A percentile compares a stretch with the other conserved stretches of the same genome.
phyloP scores from a whole-genome alignment of 2,329 filamentous ascomycete species.

The Trichoderma sp. region DNA sequence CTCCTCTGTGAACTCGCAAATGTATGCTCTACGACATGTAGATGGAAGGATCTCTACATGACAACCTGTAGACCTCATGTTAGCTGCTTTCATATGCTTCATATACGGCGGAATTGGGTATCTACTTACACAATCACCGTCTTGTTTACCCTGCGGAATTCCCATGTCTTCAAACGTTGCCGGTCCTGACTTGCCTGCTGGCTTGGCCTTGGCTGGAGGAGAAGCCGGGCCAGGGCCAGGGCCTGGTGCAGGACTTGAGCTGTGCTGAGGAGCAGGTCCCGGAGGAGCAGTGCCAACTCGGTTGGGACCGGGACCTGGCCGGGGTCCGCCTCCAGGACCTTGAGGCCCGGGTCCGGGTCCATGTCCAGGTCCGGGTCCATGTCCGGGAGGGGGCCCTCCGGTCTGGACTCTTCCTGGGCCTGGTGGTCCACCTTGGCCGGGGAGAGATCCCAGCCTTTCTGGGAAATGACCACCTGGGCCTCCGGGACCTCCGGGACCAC shows the following conservation, averaged over 20 bases:
- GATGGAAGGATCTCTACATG: neutral
- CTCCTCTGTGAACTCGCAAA: neutral
- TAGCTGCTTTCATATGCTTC: slow-evolving; percentile 48
- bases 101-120: slow-evolving; percentile 30
- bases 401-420: slow-evolving; percentile 27
- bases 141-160: slow-evolving; percentile 77
- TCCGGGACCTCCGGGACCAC: slow-evolving; percentile 29
- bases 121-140: slow-evolving; percentile 83
- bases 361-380: slow-evolving; percentile 22
- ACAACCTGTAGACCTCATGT: neutral
- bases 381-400: slow-evolving; percentile 21
- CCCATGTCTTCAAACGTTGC: slow-evolving; percentile 99
- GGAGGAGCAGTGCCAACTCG: slow-evolving; percentile 44
- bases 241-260: slow-evolving; percentile 32
- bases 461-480: slow-evolving; percentile 28
- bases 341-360: slow-evolving; percentile 8
- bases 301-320: slow-evolving; percentile 31
- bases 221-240: slow-evolving; percentile 28
- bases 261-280: slow-evolving; percentile 28
- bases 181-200: slow-evolving; percentile 64
- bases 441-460: slow-evolving; percentile 38
- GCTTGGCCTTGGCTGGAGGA: slow-evolving; percentile 37
- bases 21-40: neutral
- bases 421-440: slow-evolving; percentile 28
- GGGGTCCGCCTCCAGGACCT: slow-evolving; percentile 26